These are phyloP conservation scores for Globisporangium heterothallicum DNA, from an alignment of 352 stramenopile genomes.

Conservation along the genomic window DNA sequence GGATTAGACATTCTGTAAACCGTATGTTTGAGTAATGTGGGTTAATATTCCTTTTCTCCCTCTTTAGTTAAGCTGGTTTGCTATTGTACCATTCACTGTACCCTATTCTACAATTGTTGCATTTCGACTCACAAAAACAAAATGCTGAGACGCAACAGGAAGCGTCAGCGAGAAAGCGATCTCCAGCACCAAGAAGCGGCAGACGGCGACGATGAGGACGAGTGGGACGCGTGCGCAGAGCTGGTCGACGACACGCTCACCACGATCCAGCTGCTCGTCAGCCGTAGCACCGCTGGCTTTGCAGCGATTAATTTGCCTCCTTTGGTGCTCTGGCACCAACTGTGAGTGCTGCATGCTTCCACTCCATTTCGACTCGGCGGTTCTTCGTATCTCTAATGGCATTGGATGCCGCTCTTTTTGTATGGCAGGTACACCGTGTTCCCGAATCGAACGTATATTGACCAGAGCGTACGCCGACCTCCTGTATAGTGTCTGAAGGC, in stretches of 20 bases:
- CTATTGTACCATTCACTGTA: too few relatives aligned
- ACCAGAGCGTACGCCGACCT: slow-evolving; percentile 49
- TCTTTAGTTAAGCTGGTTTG: too few relatives aligned
- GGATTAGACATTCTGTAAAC: too few relatives aligned
- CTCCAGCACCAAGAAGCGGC: too few relatives aligned
- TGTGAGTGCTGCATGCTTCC: slow-evolving; percentile 29
- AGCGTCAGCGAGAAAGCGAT: too few relatives aligned
- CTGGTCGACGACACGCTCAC: slow-evolving; percentile 50
- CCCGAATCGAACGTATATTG: slow-evolving; percentile 53
- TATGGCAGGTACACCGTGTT: slow-evolving; percentile 45
- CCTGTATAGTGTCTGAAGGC: neutral
- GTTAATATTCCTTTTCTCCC: too few relatives aligned
- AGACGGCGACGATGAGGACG: slow-evolving; percentile 12
- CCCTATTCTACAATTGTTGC: too few relatives aligned
- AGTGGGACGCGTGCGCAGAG: slow-evolving; percentile 22
- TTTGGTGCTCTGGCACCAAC: slow-evolving; percentile 47
- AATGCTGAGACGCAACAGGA: too few relatives aligned
- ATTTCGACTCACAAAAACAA: too few relatives aligned
- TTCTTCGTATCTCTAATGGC: neutral
- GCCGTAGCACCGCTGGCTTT: slow-evolving; percentile 35
- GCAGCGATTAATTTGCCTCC: slow-evolving; percentile 26
- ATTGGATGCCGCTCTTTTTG: neutral
- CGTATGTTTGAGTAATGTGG: too few relatives aligned
- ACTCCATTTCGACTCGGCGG: neutral
- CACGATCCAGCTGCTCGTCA: slow-evolving; percentile 44